Evolutionary conservation across 139 green algal genomes (phyloP).

Genomic region (Chlamydomonas sp.): DNA sequence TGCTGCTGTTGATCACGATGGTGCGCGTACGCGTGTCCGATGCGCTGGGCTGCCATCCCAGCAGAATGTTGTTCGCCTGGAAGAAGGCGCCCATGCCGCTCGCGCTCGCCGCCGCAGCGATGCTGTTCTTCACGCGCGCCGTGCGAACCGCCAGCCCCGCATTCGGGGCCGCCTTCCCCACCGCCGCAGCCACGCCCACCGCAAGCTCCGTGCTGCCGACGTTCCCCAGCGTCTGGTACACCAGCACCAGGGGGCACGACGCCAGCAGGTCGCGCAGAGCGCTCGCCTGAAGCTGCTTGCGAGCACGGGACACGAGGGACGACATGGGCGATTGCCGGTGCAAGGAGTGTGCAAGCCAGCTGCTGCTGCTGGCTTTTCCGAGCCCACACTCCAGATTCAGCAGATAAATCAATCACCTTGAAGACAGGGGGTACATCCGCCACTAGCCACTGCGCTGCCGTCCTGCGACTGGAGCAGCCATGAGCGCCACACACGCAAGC

Average conservation of each 20-base stretch:
- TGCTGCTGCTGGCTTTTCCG: too few relatives aligned
- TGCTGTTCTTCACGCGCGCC: constrained; percentile 31
- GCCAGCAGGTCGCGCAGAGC: constrained; percentile 26
- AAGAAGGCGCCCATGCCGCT: constrained; percentile 20
- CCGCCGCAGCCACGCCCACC: not conserved
- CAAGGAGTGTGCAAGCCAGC: not conserved
- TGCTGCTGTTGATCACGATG: not conserved
- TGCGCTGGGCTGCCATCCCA: constrained; percentile 27
- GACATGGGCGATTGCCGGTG: not conserved
- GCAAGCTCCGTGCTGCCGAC: constrained; percentile 14
- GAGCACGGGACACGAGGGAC: constrained; percentile 10
- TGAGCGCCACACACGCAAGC: too few relatives aligned
- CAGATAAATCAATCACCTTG: too few relatives aligned
- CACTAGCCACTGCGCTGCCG: too few relatives aligned
- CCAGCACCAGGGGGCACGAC: constrained; percentile 28
- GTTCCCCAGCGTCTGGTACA: constrained; percentile 38
- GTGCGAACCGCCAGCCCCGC: constrained; percentile 5
- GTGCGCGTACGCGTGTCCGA: constrained; percentile 1
- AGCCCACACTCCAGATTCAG: too few relatives aligned
- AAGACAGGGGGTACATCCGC: too few relatives aligned
- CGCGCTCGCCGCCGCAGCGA: constrained; percentile 15
- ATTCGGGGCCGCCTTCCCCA: constrained; percentile 18
- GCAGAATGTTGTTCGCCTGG: constrained; percentile 35
- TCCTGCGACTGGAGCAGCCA: too few relatives aligned
- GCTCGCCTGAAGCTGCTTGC: constrained; percentile 34